Base-by-base conservation (phyloP, 2,329 filamentous ascomycete species). In the Nectriaceae sp. region DNA sequence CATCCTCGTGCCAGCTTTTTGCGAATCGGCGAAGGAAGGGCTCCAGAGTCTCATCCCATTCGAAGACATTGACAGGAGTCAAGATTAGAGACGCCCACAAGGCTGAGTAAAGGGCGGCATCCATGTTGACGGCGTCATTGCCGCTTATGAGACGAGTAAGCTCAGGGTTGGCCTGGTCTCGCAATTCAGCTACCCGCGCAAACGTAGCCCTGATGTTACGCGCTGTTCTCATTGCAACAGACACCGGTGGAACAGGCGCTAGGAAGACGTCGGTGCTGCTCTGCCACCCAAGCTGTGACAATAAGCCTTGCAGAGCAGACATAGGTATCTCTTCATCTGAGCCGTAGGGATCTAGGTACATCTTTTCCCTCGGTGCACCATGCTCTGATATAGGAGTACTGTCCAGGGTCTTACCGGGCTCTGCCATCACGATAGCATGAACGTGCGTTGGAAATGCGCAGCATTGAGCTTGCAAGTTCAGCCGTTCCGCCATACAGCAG, bases 391-490 rank as follows among this genome's bases (percentile, higher is more conserved):
- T 49, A 21, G 59, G 60, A 11, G 58, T 56, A 18, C 73, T 82
- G 63, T 90, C 81, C 42, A 91, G 70, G 24, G 84, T 83, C 58
- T 80, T 67, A 3, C 82, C 83, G 1, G 72, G 65, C 0, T 79
- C 77, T 4, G 88, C 80, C 42, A 81, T 76, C 11, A 97, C 83
- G 44, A 95, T 84, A 16, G 84, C 88, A 64, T 96, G 87, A 13
- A 96, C 89, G 64, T 97, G 91, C 55, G 84, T 88, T 3, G 93
- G 90, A 61, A 93, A 89, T 37, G 87, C 85, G 58, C 89, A 93
- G 45, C 89, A 90, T 26, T 84, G 82, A 1, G 92, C 90, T 57
- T 87, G 79, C 40, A 99, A 69, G 2, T 87, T 88, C 11, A 97
- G 66, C 31, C 88, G 80, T 46, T 82, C 78, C 1, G 90, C 92